phyloP scores from a whole-genome alignment of 345 rosid genomes.

The Draba incana region DNA sequence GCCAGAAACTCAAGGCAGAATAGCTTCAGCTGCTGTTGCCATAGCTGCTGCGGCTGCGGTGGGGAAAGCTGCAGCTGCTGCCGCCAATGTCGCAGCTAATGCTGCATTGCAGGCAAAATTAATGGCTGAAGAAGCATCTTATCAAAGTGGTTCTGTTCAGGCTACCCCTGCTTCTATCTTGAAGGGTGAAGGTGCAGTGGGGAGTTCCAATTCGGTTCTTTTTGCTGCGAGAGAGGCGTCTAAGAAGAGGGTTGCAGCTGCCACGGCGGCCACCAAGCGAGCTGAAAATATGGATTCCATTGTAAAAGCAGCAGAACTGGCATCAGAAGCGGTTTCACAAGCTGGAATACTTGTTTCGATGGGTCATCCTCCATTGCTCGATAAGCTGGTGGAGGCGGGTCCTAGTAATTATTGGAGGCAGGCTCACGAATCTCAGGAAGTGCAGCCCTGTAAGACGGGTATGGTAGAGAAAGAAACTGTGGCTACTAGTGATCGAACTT shows the following conservation, averaged over 20 bases:
- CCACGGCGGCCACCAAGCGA: conserved; percentile 85
- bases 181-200: conserved; percentile 55
- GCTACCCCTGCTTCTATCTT: conserved; percentile 58
- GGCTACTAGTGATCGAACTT: conserved; percentile 44
- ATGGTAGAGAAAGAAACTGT: conserved; percentile 44
- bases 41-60: conserved; percentile 91
- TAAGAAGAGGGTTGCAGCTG: conserved; percentile 81
- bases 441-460: conserved; percentile 39
- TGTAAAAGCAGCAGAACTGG: conserved; percentile 93
- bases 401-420: conserved; percentile 76
- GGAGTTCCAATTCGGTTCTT: conserved; percentile 63
- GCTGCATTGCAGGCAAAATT: conserved; percentile 95
- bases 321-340: conserved; percentile 92
- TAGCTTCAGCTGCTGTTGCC: conserved; percentile 90
- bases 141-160: conserved; percentile 46
- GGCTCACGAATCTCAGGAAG: conserved; percentile 46
- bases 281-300: conserved; percentile 94
- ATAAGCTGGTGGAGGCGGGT: conserved; percentile 69
- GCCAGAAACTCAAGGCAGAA: conserved; percentile 62
- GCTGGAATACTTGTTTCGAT: conserved; percentile 89
- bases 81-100: conserved; percentile 89
- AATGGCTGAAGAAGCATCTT: conserved; percentile 87
- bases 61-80: conserved; percentile 98
- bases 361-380: conserved; percentile 72
- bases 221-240: conserved; percentile 83